Evolutionary conservation across 352 stramenopile species (phyloP).

Genomic region (Phytophthora ohioensis): DNA sequence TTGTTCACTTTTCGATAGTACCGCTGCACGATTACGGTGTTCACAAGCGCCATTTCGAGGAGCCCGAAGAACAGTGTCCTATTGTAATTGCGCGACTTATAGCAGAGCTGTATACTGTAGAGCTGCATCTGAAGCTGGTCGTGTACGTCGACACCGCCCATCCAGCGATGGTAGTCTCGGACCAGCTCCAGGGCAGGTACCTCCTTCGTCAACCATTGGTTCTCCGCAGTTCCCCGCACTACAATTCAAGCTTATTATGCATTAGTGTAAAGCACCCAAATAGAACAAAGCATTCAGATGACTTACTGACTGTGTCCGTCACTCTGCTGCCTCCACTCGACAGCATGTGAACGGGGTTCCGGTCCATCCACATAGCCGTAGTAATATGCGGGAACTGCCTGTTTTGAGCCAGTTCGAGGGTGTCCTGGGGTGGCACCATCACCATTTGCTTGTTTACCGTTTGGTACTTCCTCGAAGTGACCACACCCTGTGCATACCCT

Average conservation of each 20-base stretch:
- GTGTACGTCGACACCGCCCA: conserved; percentile 1
- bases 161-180: conserved; percentile 3
- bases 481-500: background rate
- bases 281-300: background rate
- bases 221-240: background rate
- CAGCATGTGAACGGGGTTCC: conserved; percentile 12
- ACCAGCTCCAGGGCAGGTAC: conserved; percentile 10
- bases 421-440: background rate
- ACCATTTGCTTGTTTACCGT: background rate
- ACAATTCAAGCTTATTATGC: no score
- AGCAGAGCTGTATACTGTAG: conserved; percentile 11
- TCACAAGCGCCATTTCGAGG: conserved; percentile 13
- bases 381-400: background rate
- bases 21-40: conserved; percentile 17
- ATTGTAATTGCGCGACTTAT: conserved; percentile 19
- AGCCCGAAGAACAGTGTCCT: conserved; percentile 14
- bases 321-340: conserved; percentile 1
- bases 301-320: conserved; percentile 16
- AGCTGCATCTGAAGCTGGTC: conserved; percentile 11
- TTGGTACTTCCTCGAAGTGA: background rate
- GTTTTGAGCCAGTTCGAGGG: background rate
- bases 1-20: conserved; percentile 13
- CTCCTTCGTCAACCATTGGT: background rate
- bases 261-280: background rate
- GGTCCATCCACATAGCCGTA: conserved; percentile 20